Conservation (phyloP, 768 basidiomycete genomes). For the Sistotremastrum suecicum region DNA sequence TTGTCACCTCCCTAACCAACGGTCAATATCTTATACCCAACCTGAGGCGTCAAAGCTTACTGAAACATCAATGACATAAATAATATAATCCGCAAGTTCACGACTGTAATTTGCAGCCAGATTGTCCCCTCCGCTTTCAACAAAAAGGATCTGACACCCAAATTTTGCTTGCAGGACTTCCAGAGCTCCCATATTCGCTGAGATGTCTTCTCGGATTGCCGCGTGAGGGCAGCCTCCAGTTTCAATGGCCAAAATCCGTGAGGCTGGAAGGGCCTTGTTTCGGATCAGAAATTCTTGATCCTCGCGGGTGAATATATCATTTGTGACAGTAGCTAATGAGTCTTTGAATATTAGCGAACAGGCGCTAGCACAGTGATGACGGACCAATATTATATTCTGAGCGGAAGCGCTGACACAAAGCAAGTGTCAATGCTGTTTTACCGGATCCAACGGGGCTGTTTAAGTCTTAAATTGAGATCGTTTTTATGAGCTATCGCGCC, state of each 20-base stretch:
- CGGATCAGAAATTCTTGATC: conserved; percentile 96
- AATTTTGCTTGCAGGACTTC: conserved; percentile 90
- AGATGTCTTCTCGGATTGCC: conserved; percentile 96
- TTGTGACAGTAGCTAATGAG: conserved; percentile 78
- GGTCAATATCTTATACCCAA: background rate
- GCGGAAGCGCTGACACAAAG: conserved; percentile 71
- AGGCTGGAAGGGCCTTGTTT: conserved; percentile 72
- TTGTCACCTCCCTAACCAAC: conserved; percentile 79
- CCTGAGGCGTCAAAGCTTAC: conserved; percentile 23
- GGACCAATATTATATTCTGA: conserved; percentile 83
- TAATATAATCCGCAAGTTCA: conserved; percentile 95
- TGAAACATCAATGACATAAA: conserved; percentile 82
- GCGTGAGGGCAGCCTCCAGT: conserved; percentile 98
- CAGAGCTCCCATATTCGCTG: conserved; percentile 90
- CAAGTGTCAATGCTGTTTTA: conserved; percentile 89
- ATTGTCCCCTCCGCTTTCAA: conserved; percentile 96
- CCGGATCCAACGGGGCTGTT: conserved; percentile 91
- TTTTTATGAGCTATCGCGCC: background rate
- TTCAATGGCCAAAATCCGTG: conserved; percentile 90
- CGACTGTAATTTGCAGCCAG: conserved; percentile 94
- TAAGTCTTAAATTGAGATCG: background rate
- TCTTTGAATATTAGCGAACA: conserved; percentile 4
- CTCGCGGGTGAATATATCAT: conserved; percentile 97
- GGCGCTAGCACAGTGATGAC: conserved; percentile 10
- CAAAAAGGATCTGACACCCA: conserved; percentile 79